These are phyloP conservation scores for Dictyostelium capitatum DNA, from an alignment of 78 protist species.

Conservation along the genomic window DNA sequence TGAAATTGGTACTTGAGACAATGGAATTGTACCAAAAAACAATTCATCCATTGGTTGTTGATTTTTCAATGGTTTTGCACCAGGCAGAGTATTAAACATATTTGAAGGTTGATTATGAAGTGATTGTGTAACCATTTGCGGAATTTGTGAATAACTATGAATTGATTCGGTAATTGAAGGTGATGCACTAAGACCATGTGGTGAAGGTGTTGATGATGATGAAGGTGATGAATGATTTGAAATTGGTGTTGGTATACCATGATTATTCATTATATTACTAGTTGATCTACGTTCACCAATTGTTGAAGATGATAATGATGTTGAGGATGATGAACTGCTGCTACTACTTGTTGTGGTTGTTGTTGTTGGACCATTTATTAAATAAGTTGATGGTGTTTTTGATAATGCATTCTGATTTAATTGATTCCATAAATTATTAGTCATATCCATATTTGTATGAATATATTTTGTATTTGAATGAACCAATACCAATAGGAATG, in stretches of 20 bases:
- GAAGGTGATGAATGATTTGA: not conserved
- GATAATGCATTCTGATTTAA: slow-evolving; percentile 33
- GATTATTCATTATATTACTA: slow-evolving; percentile 1
- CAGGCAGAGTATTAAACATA: not conserved
- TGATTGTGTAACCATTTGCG: not conserved
- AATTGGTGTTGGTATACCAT: not conserved
- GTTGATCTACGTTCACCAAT: not conserved
- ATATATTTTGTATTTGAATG: slow-evolving; percentile 69
- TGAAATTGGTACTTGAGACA: not conserved
- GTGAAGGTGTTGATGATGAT: slow-evolving; percentile 39
- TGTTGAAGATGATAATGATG: not conserved
- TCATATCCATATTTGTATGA: slow-evolving; percentile 74
- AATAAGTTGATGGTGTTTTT: slow-evolving; percentile 11
- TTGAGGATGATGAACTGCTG: not conserved
- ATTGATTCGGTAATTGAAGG: not conserved
- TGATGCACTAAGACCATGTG: slow-evolving; percentile 5
- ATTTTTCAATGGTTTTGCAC: not conserved
- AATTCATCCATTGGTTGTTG: slow-evolving; percentile 14
- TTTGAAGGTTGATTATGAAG: not conserved
- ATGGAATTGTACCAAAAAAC: slow-evolving; percentile 19
- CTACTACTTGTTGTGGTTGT: not conserved
- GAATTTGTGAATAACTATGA: not conserved
- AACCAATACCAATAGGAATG: slow-evolving; percentile 67
- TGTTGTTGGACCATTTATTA: not conserved
- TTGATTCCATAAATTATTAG: slow-evolving; percentile 70